Conservation (phyloP, 1,284 basidiomycete genomes). For the Afroboletus lepidellus region DNA sequence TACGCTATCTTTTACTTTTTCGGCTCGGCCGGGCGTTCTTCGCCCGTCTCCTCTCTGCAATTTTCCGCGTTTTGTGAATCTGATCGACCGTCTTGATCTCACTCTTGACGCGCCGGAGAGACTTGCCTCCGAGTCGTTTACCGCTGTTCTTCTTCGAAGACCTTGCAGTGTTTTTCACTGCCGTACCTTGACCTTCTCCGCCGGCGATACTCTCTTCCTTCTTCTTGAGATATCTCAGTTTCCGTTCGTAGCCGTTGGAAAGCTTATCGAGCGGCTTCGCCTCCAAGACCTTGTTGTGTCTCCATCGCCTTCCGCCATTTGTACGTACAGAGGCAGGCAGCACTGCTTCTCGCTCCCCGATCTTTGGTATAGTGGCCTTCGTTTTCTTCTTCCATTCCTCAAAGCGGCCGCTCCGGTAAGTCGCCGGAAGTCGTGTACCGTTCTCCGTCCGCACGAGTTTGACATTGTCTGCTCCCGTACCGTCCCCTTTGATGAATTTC, state of each 20-base stretch:
- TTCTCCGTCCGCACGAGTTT: constrained; percentile 94
- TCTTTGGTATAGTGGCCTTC: constrained; percentile 68
- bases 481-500: constrained; percentile 86
- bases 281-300: constrained; percentile 58
- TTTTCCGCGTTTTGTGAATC: constrained; percentile 73
- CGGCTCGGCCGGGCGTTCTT: constrained; percentile 74
- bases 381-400: constrained; percentile 92
- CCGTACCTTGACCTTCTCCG: constrained; percentile 22
- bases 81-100: constrained; percentile 85
- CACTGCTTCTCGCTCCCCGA: constrained; percentile 66
- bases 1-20: constrained; percentile 48
- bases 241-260: constrained; percentile 68
- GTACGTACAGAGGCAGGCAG: constrained; percentile 31
- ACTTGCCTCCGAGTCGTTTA: constrained; percentile 57
- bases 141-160: constrained; percentile 32
- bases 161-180: constrained; percentile 16
- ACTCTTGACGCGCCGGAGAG: constrained; percentile 61
- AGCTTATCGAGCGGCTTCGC: constrained; percentile 75
- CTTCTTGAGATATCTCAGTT: constrained; percentile 60
- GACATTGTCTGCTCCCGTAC: constrained; percentile 87
- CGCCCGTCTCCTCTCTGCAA: constrained; percentile 57
- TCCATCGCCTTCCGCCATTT: constrained; percentile 56
- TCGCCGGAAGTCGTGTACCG: constrained; percentile 89
- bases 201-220: constrained; percentile 36
- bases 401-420: constrained; percentile 90